A percentile compares a stretch with the other conserved stretches of the same genome.
Conservation (phyloP, 2,329 filamentous ascomycete species). For the Amesomyces nigricolor region DNA sequence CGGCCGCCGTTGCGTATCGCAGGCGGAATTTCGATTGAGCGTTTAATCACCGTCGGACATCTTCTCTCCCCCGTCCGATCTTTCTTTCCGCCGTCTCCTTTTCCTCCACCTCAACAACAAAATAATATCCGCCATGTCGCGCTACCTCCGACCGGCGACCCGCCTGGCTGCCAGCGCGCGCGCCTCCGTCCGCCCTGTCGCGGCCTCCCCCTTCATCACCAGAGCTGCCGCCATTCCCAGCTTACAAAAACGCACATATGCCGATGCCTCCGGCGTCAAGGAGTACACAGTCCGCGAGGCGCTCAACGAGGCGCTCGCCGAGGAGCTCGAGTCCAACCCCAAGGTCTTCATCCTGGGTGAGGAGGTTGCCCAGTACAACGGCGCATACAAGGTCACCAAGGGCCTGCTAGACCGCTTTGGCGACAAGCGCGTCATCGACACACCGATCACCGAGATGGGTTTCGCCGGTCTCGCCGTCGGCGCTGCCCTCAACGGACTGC, state of each 20-base stretch:
- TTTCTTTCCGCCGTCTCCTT: conserved; percentile 9
- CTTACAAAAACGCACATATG: conserved; percentile 50
- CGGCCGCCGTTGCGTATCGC: conserved; percentile 12
- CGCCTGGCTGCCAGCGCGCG: conserved; percentile 38
- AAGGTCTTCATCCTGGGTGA: conserved; percentile 97
- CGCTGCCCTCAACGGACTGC: conserved; percentile 87
- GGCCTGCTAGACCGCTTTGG: conserved; percentile 95
- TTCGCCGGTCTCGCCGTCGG: conserved; percentile 92
- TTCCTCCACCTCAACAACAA: conserved; percentile 15
- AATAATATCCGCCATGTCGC: conserved; percentile 35
- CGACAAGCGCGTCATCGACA: conserved; percentile 95
- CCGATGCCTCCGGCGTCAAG: conserved; percentile 61
- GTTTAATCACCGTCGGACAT: background rate
- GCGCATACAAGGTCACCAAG: conserved; percentile 99
- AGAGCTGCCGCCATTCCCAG: conserved; percentile 30
- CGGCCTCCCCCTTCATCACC: conserved; percentile 26
- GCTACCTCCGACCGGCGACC: conserved; percentile 41
- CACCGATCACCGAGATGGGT: conserved; percentile 94
- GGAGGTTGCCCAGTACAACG: conserved; percentile 99
- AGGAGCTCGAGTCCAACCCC: conserved; percentile 89
- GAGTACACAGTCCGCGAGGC: conserved; percentile 97
- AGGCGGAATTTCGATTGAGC: conserved; percentile 23
- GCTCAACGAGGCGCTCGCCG: conserved; percentile 93
- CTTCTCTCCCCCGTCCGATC: conserved; percentile 3
- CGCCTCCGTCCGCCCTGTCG: conserved; percentile 25